A percentile compares a stretch with the other conserved stretches of the same genome.
Evolutionary conservation across 2,329 filamentous ascomycete genomes (phyloP).

Genomic region (Clonostachys rosea): DNA sequence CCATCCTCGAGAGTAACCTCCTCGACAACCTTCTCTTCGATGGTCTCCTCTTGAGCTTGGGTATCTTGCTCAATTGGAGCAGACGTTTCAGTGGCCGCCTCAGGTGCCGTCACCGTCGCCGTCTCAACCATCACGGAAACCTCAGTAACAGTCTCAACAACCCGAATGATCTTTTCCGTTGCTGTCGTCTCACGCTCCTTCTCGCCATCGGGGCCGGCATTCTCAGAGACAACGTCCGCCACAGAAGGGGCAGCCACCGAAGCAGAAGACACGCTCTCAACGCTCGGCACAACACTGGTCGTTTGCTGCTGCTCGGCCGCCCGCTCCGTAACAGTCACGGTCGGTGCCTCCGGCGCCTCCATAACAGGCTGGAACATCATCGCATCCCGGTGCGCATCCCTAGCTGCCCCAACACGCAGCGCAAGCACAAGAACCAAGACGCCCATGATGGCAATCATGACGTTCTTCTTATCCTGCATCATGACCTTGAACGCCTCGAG

Average conservation of each 20-base stretch:
- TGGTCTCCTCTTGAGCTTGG: constrained; percentile 1
- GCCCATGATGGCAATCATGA: constrained; percentile 50
- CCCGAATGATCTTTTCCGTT: constrained; percentile 12
- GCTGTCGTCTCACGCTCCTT: constrained; percentile 14
- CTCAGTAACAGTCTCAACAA: constrained; percentile 28
- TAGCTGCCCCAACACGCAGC: constrained; percentile 17
- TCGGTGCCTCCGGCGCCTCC: constrained; percentile 15
- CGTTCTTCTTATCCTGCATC: constrained; percentile 54
- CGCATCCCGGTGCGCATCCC: constrained; percentile 9
- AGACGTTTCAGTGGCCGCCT: constrained; percentile 2
- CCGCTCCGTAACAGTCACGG: constrained; percentile 13
- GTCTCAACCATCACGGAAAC: constrained; percentile 19
- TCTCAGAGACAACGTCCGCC: constrained; percentile 1
- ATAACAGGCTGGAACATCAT: constrained; percentile 18
- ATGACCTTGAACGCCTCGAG: constrained; percentile 48
- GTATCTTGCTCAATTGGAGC: background rate
- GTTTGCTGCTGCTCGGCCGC: constrained; percentile 1
- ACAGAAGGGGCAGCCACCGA: background rate
- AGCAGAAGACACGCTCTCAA: no score
- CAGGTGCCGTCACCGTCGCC: constrained; percentile 12
- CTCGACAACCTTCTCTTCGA: background rate
- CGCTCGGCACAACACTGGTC: no score
- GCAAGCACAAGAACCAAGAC: constrained; percentile 49
- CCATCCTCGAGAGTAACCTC: background rate
- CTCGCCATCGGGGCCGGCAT: background rate